Percentiles rank a stretch among this genome's conserved stretches.
These are phyloP conservation scores for Blastomyces silverae DNA, from an alignment of 2,329 filamentous ascomycete genomes.

Conservation along the genomic window DNA sequence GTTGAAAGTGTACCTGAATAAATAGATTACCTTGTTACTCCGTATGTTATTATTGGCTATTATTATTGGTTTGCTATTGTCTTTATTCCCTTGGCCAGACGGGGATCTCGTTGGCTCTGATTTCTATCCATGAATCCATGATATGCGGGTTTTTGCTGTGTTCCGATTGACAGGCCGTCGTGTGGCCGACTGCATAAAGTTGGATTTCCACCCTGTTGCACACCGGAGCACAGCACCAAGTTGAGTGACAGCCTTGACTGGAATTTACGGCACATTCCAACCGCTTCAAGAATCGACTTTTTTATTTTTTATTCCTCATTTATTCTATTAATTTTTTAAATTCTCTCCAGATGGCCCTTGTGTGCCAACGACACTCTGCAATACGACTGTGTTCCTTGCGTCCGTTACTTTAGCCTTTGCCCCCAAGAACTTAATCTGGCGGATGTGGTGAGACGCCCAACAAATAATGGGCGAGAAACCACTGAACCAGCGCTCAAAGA, in stretches of 20 bases:
- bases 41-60: background rate
- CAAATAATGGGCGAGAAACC: background rate
- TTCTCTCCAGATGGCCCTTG: too few species aligned
- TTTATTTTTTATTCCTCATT: too few species aligned
- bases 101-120: background rate
- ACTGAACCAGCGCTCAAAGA: background rate
- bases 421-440: background rate
- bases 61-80: background rate
- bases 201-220: too few species aligned
- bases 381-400: slow-evolving; percentile 5
- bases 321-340: too few species aligned
- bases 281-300: too few species aligned
- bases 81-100: too few species aligned
- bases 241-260: background rate
- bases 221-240: background rate
- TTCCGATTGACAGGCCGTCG: background rate
- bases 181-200: background rate
- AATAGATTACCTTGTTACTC: background rate
- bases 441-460: background rate
- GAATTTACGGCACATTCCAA: background rate
- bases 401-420: background rate
- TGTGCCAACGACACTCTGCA: slow-evolving; percentile 5
- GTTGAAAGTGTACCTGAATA: background rate
- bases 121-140: background rate
- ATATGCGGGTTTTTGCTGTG: background rate